These are phyloP conservation scores for Porphyra umbilicalis DNA, from an alignment of 31 red algal species.

Conservation along the genomic window DNA sequence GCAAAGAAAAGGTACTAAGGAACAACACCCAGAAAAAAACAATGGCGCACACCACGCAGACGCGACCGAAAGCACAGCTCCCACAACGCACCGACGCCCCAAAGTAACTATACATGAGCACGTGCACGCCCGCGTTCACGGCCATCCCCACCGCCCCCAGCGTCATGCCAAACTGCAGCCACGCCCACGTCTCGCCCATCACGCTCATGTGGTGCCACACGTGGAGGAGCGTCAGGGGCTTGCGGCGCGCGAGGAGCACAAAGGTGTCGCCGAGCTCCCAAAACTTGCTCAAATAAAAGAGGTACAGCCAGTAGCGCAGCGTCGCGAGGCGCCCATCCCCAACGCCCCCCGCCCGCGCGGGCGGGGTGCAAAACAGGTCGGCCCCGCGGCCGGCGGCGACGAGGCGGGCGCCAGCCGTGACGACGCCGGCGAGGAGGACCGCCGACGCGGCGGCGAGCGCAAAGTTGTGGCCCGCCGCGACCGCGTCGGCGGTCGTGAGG, in stretches of 20 bases:
- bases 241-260: conserved; percentile 50
- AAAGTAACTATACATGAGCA: conserved; percentile 90
- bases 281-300: conserved; percentile 86
- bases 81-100: conserved; percentile 30
- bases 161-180: conserved; percentile 47
- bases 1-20: neutral
- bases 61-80: neutral
- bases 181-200: conserved; percentile 59
- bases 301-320: conserved; percentile 44
- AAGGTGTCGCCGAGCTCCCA: conserved; percentile 88
- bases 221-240: conserved; percentile 65
- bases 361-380: neutral
- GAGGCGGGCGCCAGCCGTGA: neutral
- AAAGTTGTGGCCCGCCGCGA: neutral
- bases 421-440: neutral
- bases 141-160: conserved; percentile 73
- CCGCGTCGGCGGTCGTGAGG: neutral
- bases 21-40: too few species aligned
- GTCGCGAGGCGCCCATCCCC: neutral
- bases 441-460: neutral
- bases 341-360: neutral
- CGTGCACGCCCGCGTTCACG: conserved; percentile 84
- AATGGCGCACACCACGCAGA: neutral
- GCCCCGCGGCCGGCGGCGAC: neutral
- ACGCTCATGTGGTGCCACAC: conserved; percentile 87